Base-by-base conservation (phyloP, 164 flowering plant genomes). In the Macadamia integrifolia region DNA sequence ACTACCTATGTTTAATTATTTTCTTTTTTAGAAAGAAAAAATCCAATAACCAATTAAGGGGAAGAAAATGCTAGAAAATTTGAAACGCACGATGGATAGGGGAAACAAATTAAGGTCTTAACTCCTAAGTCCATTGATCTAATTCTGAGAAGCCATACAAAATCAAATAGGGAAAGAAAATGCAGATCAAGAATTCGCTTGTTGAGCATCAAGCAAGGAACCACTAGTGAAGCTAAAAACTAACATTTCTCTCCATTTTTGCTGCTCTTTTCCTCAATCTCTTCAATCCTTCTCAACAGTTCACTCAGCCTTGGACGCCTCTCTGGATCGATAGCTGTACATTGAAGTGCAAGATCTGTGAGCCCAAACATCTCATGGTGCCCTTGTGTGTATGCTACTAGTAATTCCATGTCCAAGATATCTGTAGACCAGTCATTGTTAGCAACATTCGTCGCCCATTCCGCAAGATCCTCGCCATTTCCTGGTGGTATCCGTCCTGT, bases 341-440 rank as follows among this genome's bases (percentile, higher is more conserved):
- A 88, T 50, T 81, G 71, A 0, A 84, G 78, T 9, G 85, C 93
- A 6, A 86, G 58, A 64, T 81, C 80, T 2, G 83, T 79, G 7
- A 88, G 79, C 76, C 69, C 79, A 65, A 85, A 49, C 93, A 88
- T 86, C 42, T 79, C 84, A 17, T 80, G 74, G 46, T 86, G 88
- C 17, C 75, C 81, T 69, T 80, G 83, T 60, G 23, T 23, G 23
- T 55, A 80, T 28, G 76, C 71, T 8, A 72, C 71, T 11, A 74
- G 11, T 52, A 88, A 75, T 69, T 85, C 88, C 70, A 76, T 65
- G 62, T 86, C 93, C 71, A 86, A 66, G 69, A 84, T 74, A 61
- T 86, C 90, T 0, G 83, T 83, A 0, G 89, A 85, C 88, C 90
- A 85, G 46, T 86, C 93, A 17, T 59, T 60, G 55, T 73, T 66